Base-by-base conservation (phyloP, 768 basidiomycete genomes). In the Heimioporus sp. region DNA sequence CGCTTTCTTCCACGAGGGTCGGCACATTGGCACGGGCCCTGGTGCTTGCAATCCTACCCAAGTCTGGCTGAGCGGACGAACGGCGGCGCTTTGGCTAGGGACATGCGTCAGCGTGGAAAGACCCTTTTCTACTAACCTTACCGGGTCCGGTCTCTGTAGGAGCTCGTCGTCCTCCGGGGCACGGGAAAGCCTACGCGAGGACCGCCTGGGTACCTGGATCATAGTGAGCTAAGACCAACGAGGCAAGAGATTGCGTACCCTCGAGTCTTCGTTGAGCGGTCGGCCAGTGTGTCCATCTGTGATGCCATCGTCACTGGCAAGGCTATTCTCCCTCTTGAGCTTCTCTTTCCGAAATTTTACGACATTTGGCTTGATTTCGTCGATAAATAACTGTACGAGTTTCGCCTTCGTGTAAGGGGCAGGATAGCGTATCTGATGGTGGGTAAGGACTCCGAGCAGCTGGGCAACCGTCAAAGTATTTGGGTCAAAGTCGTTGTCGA, bases 251-350 rank as follows among this genome's bases (percentile, higher is more conserved):
- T 48, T 34, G 3, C 58, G 66, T 44, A 82, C 84, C 73, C 77
- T 79, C 43, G 65, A 61, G 44, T 68, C 72, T 41, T 72, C 76
- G 59, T 69, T 74, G 53, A 92, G 67, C 34, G 79, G 85, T 64
- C 78, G 69, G n/a, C 91, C 91, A 8, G 91, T 92, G n/a, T 83
- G 55, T 19, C 91, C 91, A 66, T 93, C 88, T 36, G 74, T 82
- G 47, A 93, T 92, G 5, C 90, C 91, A 50, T 90, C 85, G 54
- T 89, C 87, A 61, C 89, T 92, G 6, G 92, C 83, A 46, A 78
- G 67, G 56, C 87, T 90, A 46, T 82, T 84, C 65, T 82, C 80
- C 56, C 76, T 80, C 72, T 81, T 82, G 36, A 84, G 51, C 42
- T 82, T 75, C 55, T 91, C 85, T 53, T 77, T 83, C 66, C 79